Evolutionary conservation across 2,329 filamentous ascomycete genomes (phyloP).

Genomic region (Beauveria australis): DNA sequence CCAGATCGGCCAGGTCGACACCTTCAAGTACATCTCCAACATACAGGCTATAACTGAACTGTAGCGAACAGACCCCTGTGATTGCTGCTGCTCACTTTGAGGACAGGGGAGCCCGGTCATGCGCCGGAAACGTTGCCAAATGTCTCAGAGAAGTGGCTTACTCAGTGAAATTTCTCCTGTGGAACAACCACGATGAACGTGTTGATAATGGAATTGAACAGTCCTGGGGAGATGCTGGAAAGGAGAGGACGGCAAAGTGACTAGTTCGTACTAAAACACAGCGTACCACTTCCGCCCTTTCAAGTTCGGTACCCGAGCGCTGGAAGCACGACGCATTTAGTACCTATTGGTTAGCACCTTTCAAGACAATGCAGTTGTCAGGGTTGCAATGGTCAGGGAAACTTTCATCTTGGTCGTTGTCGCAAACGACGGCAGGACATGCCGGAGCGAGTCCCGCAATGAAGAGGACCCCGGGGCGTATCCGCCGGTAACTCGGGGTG

Average conservation of each 20-base stretch:
- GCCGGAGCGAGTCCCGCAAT: neutral
- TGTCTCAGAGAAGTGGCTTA: neutral
- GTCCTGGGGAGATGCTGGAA: neutral
- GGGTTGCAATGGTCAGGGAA: neutral
- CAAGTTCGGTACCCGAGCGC: neutral
- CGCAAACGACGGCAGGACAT: neutral
- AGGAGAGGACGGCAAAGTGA: neutral
- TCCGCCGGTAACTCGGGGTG: neutral
- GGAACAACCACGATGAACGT: neutral
- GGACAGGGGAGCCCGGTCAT: conserved; percentile 3
- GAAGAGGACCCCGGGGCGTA: neutral
- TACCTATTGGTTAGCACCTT: neutral
- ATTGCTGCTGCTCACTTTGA: neutral
- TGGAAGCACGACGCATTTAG: neutral
- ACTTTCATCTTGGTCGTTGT: neutral
- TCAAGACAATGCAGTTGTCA: neutral
- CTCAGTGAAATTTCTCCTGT: neutral
- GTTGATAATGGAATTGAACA: neutral
- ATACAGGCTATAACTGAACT: neutral
- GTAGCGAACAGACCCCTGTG: neutral
- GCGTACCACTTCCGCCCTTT: neutral
- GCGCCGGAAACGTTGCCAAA: neutral
- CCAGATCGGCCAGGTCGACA: neutral
- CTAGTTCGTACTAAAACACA: neutral
- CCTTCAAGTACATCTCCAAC: conserved; percentile 7